These are phyloP conservation scores for Gryganskiella cystojenkinii DNA, from an alignment of 192 early-diverging fungal genomes.

Conservation along the genomic window DNA sequence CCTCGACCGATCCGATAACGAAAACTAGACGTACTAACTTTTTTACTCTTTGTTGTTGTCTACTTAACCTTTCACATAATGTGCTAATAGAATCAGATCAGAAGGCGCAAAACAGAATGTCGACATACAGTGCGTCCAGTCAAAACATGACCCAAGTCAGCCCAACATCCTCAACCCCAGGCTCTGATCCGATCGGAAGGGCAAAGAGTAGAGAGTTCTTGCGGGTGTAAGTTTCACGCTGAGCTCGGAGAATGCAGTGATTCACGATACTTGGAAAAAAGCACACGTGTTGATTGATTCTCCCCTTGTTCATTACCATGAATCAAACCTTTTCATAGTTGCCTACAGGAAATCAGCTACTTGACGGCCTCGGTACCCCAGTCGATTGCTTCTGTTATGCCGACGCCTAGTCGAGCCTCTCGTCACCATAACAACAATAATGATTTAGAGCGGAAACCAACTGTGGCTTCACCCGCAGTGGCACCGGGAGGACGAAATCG, in stretches of 20 bases:
- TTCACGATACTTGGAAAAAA: not conserved
- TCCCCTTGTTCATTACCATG: not conserved
- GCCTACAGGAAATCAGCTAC: constrained; percentile 70
- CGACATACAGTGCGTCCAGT: constrained; percentile 33
- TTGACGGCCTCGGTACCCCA: constrained; percentile 57
- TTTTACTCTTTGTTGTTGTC: too few relatives aligned
- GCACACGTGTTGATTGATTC: not conserved
- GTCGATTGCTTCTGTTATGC: constrained; percentile 30
- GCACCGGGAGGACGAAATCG: constrained; percentile 17
- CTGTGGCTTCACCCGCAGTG: constrained; percentile 8
- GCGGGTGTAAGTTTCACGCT: constrained; percentile 66
- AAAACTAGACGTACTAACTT: too few relatives aligned
- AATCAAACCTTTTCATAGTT: constrained; percentile 41
- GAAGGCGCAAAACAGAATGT: constrained; percentile 38
- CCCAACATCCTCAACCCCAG: constrained; percentile 39
- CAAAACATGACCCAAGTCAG: constrained; percentile 53
- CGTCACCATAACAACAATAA: too few relatives aligned
- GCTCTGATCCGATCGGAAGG: constrained; percentile 61
- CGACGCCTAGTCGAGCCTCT: constrained; percentile 28
- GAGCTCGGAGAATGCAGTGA: not conserved
- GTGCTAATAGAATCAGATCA: not conserved
- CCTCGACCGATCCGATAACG: too few relatives aligned
- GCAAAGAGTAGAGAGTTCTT: constrained; percentile 78
- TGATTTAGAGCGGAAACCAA: constrained; percentile 27
- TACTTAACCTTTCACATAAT: too few relatives aligned